Evolutionary conservation across 257 asterid genomes (phyloP).

Genomic region (Solanum ossicruentum): DNA sequence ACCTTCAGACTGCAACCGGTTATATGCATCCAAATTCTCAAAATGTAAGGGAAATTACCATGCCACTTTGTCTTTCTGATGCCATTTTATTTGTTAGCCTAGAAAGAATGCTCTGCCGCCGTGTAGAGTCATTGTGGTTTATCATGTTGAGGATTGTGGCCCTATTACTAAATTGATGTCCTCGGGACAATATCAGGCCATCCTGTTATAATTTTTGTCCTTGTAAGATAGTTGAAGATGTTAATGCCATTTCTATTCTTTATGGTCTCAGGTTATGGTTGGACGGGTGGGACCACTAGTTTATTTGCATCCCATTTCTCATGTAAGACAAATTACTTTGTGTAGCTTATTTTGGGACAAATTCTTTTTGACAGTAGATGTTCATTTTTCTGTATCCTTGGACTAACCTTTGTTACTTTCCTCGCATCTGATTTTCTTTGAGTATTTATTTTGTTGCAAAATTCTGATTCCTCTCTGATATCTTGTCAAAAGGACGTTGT

Average conservation of each 20-base stretch:
- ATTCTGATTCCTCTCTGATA: constrained; percentile 4
- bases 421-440: neutral
- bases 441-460: neutral
- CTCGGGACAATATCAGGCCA: neutral
- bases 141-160: neutral
- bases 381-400: neutral
- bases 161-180: neutral
- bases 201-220: neutral
- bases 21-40: constrained; percentile 52
- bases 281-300: constrained; percentile 56
- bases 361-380: neutral
- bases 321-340: constrained; percentile 32
- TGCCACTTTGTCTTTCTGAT: neutral
- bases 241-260: neutral
- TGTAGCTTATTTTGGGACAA: neutral
- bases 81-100: neutral
- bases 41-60: constrained; percentile 27
- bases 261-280: constrained; percentile 45
- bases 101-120: neutral
- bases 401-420: neutral
- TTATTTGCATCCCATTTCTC: constrained; percentile 55
- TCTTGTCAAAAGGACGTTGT: constrained; percentile 30
- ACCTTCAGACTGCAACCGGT: constrained; percentile 34
- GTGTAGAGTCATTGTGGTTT: neutral
- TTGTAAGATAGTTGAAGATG: neutral